phyloP scores from a whole-genome alignment of 805 yeast genomes.

The Pichia cephalocereana region DNA sequence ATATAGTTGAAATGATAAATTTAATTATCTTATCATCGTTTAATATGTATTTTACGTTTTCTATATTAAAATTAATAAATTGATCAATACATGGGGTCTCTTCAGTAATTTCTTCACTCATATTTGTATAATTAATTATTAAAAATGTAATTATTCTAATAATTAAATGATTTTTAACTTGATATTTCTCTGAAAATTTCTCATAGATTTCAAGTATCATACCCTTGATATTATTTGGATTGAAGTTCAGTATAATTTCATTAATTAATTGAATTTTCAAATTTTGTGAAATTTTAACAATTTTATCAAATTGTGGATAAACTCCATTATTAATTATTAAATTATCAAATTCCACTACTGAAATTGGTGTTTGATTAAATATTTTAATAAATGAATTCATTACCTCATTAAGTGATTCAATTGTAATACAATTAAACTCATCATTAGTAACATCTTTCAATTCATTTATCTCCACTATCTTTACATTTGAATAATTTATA shows the following conservation, averaged over 20 bases:
- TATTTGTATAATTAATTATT: neutral
- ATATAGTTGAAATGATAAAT: conserved; percentile 7
- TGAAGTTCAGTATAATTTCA: neutral
- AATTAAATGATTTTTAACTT: neutral
- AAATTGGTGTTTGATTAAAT: neutral
- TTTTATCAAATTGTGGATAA: neutral
- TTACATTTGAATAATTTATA: no score
- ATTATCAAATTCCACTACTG: neutral
- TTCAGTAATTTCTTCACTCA: no score
- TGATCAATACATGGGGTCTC: neutral
- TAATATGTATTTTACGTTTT: neutral
- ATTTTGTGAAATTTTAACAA: neutral
- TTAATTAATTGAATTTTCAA: neutral
- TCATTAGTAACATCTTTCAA: neutral
- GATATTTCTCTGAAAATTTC: no score
- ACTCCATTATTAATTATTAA: neutral
- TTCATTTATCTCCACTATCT: neutral
- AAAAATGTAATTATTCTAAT: neutral
- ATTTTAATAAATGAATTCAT: neutral
- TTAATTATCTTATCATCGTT: conserved; percentile 13
- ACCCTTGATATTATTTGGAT: neutral
- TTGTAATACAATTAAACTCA: neutral
- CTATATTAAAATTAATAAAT: neutral
- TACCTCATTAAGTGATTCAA: neutral
- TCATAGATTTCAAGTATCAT: no score